A percentile compares a stretch with the other conserved stretches of the same genome.
These are phyloP conservation scores for Scedosporium dehoogii DNA, from an alignment of 2,329 filamentous ascomycete genomes.

Conservation along the genomic window DNA sequence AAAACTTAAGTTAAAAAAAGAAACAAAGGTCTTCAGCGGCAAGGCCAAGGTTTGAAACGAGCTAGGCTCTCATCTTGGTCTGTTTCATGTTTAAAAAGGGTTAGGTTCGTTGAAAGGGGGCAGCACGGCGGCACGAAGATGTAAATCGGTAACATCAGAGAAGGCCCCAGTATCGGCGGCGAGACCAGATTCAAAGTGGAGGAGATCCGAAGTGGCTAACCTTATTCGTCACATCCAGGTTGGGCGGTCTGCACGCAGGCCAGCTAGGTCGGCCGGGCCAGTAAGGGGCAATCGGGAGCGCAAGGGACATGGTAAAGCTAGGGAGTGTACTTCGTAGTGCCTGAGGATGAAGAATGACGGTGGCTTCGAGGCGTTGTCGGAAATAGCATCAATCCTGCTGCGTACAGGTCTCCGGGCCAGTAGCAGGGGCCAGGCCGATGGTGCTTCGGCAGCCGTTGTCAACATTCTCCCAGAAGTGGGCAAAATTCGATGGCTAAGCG, in stretches of 20 bases:
- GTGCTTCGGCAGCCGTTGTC: too few relatives aligned
- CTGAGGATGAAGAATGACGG: too few relatives aligned
- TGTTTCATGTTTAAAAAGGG: neutral
- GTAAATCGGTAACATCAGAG: neutral
- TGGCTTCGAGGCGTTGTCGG: too few relatives aligned
- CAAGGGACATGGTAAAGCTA: too few relatives aligned
- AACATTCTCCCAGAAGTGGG: too few relatives aligned
- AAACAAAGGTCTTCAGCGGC: conserved; percentile 3
- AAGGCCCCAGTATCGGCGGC: too few relatives aligned
- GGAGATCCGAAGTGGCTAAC: neutral
- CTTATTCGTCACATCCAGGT: neutral
- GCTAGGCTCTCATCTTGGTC: neutral
- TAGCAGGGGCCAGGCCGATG: too few relatives aligned
- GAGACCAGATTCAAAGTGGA: too few relatives aligned
- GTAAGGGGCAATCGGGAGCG: too few relatives aligned
- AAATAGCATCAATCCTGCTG: too few relatives aligned
- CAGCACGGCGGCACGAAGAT: neutral
- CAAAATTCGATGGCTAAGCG: neutral
- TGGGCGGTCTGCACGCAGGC: neutral
- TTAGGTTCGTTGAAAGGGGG: neutral
- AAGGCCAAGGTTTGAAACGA: conserved; percentile 1
- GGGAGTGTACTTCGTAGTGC: too few relatives aligned
- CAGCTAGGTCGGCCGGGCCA: neutral
- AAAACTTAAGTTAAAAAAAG: conserved; percentile 5
- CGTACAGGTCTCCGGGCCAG: too few relatives aligned